Evolutionary conservation across 192 early-diverging fungal species (phyloP).

Genomic region (Coemansia sp.): DNA sequence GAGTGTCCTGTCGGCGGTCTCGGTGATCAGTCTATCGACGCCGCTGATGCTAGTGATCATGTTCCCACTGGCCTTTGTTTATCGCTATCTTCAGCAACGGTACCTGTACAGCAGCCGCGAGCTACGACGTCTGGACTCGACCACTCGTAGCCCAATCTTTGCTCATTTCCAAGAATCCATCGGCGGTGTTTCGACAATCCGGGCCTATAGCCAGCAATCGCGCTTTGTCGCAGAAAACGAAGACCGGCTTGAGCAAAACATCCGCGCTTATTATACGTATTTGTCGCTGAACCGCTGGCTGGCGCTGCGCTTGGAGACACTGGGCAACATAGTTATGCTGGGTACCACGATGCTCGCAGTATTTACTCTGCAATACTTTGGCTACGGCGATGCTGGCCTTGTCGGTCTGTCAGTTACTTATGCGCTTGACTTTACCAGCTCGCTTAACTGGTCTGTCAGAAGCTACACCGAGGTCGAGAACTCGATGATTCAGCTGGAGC

Average conservation of each 20-base stretch:
- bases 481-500: slow-evolving; percentile 67
- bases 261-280: slow-evolving; percentile 75
- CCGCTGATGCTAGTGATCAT: slow-evolving; percentile 73
- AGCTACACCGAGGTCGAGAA: slow-evolving; percentile 73
- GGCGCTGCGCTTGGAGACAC: slow-evolving; percentile 74
- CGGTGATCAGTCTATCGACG: slow-evolving; percentile 55
- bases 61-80: slow-evolving; percentile 70
- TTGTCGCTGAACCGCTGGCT: slow-evolving; percentile 74
- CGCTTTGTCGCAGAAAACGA: slow-evolving; percentile 76
- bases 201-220: slow-evolving; percentile 79
- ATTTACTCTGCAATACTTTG: slow-evolving; percentile 55
- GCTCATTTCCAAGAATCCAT: slow-evolving; percentile 82
- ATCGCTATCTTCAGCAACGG: slow-evolving; percentile 70
- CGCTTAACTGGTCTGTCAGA: slow-evolving; percentile 78
- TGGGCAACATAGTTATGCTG: slow-evolving; percentile 77
- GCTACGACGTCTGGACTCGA: slow-evolving; percentile 82
- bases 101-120: slow-evolving; percentile 83
- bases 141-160: slow-evolving; percentile 78
- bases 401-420: slow-evolving; percentile 82
- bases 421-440: slow-evolving; percentile 74
- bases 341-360: slow-evolving; percentile 75
- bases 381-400: slow-evolving; percentile 58
- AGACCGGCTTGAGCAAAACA: slow-evolving; percentile 69
- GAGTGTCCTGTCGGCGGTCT: slow-evolving; percentile 54
- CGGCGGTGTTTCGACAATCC: slow-evolving; percentile 79